These are phyloP conservation scores for Colletotrichum incanum DNA, from an alignment of 2,329 filamentous ascomycete genomes.

Conservation along the genomic window DNA sequence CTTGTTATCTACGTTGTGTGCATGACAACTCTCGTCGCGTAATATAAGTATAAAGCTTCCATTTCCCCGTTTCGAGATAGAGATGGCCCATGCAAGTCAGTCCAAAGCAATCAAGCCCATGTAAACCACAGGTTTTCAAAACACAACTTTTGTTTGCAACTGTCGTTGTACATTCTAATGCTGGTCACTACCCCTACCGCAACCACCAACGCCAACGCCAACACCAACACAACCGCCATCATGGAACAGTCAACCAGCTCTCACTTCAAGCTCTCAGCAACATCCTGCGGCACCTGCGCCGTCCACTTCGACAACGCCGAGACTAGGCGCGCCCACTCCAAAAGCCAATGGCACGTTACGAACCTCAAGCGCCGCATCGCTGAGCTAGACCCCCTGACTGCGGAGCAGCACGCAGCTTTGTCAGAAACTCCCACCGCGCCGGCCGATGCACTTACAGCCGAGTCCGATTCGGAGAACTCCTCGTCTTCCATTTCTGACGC, in stretches of 20 bases:
- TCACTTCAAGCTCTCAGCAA: slow-evolving; percentile 38
- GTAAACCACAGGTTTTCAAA: neutral
- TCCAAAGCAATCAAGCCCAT: neutral
- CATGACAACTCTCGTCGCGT: neutral
- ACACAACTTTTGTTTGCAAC: no score
- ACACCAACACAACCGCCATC: neutral
- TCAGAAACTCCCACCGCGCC: neutral
- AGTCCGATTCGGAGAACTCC: slow-evolving; percentile 14
- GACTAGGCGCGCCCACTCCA: slow-evolving; percentile 34
- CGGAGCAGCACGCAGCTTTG: slow-evolving; percentile 24
- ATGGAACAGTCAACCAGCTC: slow-evolving; percentile 26
- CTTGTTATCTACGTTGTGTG: no score
- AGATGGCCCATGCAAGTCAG: neutral
- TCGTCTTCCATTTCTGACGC: slow-evolving; percentile 23
- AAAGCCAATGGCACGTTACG: slow-evolving; percentile 38
- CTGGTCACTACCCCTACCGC: neutral
- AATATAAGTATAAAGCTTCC: neutral
- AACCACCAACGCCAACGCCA: slow-evolving; percentile 5
- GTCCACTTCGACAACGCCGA: slow-evolving; percentile 35
- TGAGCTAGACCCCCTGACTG: slow-evolving; percentile 26
- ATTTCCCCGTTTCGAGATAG: neutral
- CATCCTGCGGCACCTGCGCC: slow-evolving; percentile 34
- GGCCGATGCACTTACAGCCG: neutral
- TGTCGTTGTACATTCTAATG: neutral
- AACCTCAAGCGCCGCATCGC: slow-evolving; percentile 40